Evolutionary conservation across 345 rosid genomes (phyloP).

Genomic region (Syzygium oleosum): DNA sequence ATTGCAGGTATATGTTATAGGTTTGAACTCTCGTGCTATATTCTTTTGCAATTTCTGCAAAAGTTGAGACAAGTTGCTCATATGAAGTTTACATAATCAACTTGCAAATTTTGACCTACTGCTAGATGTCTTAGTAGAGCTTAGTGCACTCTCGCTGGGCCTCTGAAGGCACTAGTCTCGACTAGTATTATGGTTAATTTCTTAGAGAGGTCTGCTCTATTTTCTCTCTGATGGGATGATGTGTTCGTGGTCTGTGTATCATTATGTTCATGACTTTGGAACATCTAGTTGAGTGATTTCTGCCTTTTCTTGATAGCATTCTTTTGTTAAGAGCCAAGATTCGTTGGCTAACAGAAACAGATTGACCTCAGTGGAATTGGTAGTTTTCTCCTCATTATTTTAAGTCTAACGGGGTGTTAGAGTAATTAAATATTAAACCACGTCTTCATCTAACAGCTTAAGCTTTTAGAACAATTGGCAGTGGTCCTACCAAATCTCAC

Average conservation of each 20-base stretch:
- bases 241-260: not conserved
- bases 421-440: too few relatives aligned
- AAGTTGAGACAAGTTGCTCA: not conserved
- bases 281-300: not conserved
- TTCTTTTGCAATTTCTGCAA: not conserved
- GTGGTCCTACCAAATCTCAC: too few relatives aligned
- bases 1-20: not conserved
- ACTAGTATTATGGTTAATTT: not conserved
- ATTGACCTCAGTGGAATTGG: not conserved
- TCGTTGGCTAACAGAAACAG: not conserved
- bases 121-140: not conserved
- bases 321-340: not conserved
- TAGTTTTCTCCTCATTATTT: not conserved
- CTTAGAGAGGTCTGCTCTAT: not conserved
- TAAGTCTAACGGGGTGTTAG: not conserved
- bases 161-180: not conserved
- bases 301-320: not conserved
- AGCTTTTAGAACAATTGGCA: too few relatives aligned
- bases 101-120: not conserved
- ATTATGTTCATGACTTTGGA: not conserved
- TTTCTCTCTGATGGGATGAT: not conserved
- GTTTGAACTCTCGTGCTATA: not conserved
- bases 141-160: not conserved
- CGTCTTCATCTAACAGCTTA: too few relatives aligned
- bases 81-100: not conserved